Percentiles rank a stretch among this genome's conserved stretches.
Evolutionary conservation across 129 eudicot genomes (phyloP).

Genomic region (Cynara cardunculus): DNA sequence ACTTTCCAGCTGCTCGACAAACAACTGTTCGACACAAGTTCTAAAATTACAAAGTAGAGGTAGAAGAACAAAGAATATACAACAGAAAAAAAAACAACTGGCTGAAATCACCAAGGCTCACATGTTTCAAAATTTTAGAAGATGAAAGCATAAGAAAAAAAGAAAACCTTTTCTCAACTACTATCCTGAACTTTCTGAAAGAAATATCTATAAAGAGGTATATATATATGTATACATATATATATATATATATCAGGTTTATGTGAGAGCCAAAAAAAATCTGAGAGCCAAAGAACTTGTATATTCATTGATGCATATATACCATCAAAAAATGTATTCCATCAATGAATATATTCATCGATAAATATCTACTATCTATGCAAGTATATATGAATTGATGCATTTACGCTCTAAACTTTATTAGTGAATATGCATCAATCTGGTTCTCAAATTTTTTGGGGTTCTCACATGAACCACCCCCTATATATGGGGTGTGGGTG

Average conservation of each 20-base stretch:
- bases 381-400: too few relatives aligned
- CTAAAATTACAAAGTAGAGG: neutral
- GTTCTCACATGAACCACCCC: too few relatives aligned
- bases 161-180: neutral
- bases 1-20: constrained; percentile 89
- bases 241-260: neutral
- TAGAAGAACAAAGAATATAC: constrained; percentile 9
- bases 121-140: neutral
- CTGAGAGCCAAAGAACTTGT: too few relatives aligned
- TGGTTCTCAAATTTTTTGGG: too few relatives aligned
- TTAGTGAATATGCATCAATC: too few relatives aligned
- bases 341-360: too few relatives aligned
- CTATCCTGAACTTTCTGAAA: neutral
- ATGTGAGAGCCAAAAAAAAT: neutral
- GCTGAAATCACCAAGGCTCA: neutral
- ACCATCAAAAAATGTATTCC: too few relatives aligned
- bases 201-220: neutral
- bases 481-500: too few relatives aligned
- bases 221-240: too few relatives aligned
- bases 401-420: too few relatives aligned
- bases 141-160: neutral
- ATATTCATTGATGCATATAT: too few relatives aligned
- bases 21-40: constrained; percentile 47
- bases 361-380: too few relatives aligned
- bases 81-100: neutral